Base-by-base conservation (phyloP, 345 rosid species). In the Eucalyptus fibrosa region DNA sequence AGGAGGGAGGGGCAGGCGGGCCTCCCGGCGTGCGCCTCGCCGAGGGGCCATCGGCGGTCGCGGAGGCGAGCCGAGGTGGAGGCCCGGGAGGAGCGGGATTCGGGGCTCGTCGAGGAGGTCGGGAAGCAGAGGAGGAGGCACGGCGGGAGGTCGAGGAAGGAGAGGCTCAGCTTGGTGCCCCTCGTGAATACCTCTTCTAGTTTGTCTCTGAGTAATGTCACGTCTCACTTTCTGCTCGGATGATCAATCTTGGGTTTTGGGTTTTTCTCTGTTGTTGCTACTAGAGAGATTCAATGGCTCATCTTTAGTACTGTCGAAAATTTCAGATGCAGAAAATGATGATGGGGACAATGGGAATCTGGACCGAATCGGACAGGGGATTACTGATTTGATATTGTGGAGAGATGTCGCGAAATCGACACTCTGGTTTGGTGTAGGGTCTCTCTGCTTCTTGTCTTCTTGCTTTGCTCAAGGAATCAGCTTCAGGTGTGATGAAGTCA, bases 371-470 rank as follows among this genome's bases (percentile, higher is more conserved):
- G 94, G 93, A 50, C 93, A 94, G 92, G 88, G 91, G 34, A 60
- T 97, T 34, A 86, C 59, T 87, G 98, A 97, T 90, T 87, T 97
- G 92, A 86, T 95, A 24, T 93, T 95, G 97, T 97, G 99, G 99
- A 95, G 91, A 89, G 98, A 97, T 91, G 94, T 90, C 87, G 96
- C 99, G 14, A 97, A 95, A 89, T 96, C 99, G 53, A 96, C 95
- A 44, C 95, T 97, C 86, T 97, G 99, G 98, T 96, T 96, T 87
- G 99, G 99, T 47, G 88, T 97, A 19, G 98, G 99, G 45, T 96
- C 94, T 89, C 82, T 97, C n/a, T 94, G 94, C 89, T 94, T 95
- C 96, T 80, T 96, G 26, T 96, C 98, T 86, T 95, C 99, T 93
- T 95, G 96, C 93, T 95, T 97, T 90, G 92, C 99, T 34, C 94